Percentiles rank a stretch among this genome's conserved stretches.
Conservation (phyloP, 1,284 basidiomycete species). For the Tilletia setariae region DNA sequence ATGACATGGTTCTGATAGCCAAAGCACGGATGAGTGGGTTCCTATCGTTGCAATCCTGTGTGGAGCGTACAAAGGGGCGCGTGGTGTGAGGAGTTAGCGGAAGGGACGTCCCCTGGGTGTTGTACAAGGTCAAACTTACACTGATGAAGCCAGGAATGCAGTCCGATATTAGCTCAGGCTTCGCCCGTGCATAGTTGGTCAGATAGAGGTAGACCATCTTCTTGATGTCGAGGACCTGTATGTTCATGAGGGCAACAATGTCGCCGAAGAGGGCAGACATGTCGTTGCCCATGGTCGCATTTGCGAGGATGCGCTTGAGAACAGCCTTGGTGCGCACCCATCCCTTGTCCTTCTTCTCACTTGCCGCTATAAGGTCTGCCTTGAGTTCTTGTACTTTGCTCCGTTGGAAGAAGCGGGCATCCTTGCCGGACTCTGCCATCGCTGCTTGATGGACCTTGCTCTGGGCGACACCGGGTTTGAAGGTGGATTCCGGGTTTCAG, state of each 20-base stretch:
- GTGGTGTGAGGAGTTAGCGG: background rate
- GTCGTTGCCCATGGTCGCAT: constrained; percentile 61
- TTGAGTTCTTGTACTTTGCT: constrained; percentile 51
- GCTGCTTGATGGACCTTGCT: too few species aligned
- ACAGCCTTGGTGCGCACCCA: constrained; percentile 47
- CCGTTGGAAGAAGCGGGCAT: constrained; percentile 53
- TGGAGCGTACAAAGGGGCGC: constrained; percentile 55
- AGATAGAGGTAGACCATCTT: constrained; percentile 76
- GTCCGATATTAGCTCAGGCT: constrained; percentile 80
- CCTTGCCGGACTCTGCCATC: constrained; percentile 45
- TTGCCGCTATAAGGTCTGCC: constrained; percentile 39
- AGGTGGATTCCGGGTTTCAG: too few species aligned
- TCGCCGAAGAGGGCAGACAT: constrained; percentile 88
- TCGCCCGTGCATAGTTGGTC: constrained; percentile 82
- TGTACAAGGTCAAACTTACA: constrained; percentile 1
- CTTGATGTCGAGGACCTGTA: constrained; percentile 91
- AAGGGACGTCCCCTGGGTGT: too few species aligned
- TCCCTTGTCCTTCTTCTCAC: constrained; percentile 52
- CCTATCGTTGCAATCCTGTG: constrained; percentile 74
- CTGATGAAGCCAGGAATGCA: constrained; percentile 80
- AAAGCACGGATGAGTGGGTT: constrained; percentile 88
- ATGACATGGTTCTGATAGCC: constrained; percentile 92
- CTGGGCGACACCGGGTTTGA: too few species aligned
- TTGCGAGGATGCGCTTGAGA: constrained; percentile 54
- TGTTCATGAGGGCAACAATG: constrained; percentile 75